Conservation (phyloP, 2,329 filamentous ascomycete species). For the Scleromitrula shiraiana region DNA sequence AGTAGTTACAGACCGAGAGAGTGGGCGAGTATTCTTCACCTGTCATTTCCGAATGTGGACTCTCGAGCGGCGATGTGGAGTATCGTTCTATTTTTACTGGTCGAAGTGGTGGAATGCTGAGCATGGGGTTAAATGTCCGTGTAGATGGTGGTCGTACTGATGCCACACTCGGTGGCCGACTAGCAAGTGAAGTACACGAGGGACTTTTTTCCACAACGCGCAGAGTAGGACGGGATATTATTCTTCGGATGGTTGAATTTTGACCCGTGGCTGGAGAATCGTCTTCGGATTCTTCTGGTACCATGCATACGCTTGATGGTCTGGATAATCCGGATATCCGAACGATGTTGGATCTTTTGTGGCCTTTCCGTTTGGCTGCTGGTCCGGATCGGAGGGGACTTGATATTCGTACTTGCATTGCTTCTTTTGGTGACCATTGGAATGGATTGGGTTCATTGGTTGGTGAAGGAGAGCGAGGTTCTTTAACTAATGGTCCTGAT, state of each 20-base stretch:
- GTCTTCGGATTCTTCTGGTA: constrained; percentile 23
- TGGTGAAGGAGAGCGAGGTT: background rate
- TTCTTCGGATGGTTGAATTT: constrained; percentile 9
- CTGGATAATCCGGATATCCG: constrained; percentile 22
- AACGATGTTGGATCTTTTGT: constrained; percentile 22
- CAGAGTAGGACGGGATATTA: constrained; percentile 8
- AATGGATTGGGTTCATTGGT: constrained; percentile 18
- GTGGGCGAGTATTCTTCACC: constrained; percentile 18
- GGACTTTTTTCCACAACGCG: constrained; percentile 12
- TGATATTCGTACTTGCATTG: constrained; percentile 13
- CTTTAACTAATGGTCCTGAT: constrained; percentile 7
- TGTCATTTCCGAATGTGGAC: too few species aligned
- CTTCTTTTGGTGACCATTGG: constrained; percentile 23
- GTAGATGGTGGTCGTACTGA: constrained; percentile 19
- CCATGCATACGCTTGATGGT: constrained; percentile 19
- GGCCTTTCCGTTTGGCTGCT: constrained; percentile 19
- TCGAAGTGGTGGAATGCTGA: constrained; percentile 10
- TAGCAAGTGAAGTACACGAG: constrained; percentile 10
- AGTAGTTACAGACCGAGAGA: constrained; percentile 20
- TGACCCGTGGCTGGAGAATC: constrained; percentile 10
- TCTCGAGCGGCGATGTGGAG: constrained; percentile 8
- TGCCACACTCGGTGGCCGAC: constrained; percentile 1
- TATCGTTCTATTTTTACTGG: background rate
- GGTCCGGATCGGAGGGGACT: constrained; percentile 11
- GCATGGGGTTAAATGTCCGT: constrained; percentile 18